A percentile compares a stretch with the other conserved stretches of the same genome.
Conservation (phyloP, 2,329 filamentous ascomycete species). For the Podosphaera xanthii region DNA sequence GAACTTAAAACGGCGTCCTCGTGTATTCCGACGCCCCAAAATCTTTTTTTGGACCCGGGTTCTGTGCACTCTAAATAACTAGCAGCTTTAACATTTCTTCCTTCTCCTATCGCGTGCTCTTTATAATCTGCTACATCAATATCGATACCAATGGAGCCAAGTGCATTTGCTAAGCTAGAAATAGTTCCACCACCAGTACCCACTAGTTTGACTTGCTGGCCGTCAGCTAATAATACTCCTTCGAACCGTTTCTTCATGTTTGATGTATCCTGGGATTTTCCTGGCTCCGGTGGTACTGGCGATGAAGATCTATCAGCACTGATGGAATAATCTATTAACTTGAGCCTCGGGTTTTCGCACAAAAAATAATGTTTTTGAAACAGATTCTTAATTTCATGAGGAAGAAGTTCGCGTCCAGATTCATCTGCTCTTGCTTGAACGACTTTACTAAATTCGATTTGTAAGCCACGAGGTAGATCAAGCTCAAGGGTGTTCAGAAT, state of each 20-base stretch:
- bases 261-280: constrained; percentile 53
- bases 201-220: constrained; percentile 51
- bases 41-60: constrained; percentile 40
- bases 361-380: constrained; percentile 80
- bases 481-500: constrained; percentile 74
- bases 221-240: constrained; percentile 65
- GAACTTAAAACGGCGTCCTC: constrained; percentile 81
- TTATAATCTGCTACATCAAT: constrained; percentile 89
- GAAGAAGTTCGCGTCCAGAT: constrained; percentile 62
- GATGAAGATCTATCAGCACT: constrained; percentile 58
- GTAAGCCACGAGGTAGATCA: constrained; percentile 77
- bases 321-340: constrained; percentile 79
- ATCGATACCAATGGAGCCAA: constrained; percentile 58
- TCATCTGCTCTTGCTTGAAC: constrained; percentile 65
- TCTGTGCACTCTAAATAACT: constrained; percentile 81
- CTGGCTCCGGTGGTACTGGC: constrained; percentile 41
- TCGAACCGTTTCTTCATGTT: constrained; percentile 65
- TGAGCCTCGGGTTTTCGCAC: constrained; percentile 62
- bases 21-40: constrained; percentile 84
- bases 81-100: constrained; percentile 71
- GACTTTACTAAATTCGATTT: constrained; percentile 72
- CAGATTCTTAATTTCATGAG: constrained; percentile 64
- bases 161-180: constrained; percentile 64
- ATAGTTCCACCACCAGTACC: constrained; percentile 80
- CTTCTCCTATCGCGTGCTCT: constrained; percentile 74